These are phyloP conservation scores for Corynascus novoguineensis DNA, from an alignment of 495 filamentous ascomycete species.

Conservation along the genomic window DNA sequence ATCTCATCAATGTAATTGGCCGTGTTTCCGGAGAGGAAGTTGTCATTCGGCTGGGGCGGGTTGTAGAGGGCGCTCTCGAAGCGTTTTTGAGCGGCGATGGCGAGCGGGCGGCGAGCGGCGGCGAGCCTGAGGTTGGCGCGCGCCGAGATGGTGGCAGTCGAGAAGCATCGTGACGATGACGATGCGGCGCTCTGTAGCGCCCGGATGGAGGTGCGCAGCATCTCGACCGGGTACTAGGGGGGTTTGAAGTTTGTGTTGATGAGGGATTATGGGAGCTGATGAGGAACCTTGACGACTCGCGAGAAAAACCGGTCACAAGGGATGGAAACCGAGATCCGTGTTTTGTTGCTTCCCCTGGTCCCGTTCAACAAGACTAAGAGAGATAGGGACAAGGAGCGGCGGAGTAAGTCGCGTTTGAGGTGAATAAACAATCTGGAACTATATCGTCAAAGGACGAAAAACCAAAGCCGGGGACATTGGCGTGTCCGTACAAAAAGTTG, in stretches of 20 bases:
- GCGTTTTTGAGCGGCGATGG: constrained; percentile 44
- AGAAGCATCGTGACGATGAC: constrained; percentile 33
- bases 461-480: constrained; percentile 21
- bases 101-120: constrained; percentile 46
- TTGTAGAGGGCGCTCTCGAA: constrained; percentile 41
- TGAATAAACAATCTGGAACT: not conserved
- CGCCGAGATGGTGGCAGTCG: constrained; percentile 39
- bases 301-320: constrained; percentile 13
- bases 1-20: constrained; percentile 99
- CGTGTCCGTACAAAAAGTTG: not conserved
- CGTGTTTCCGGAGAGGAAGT: constrained; percentile 87
- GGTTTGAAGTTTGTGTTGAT: not conserved
- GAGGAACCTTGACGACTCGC: not conserved
- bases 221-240: constrained; percentile 38
- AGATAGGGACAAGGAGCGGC: constrained; percentile 35
- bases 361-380: constrained; percentile 9
- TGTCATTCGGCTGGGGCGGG: constrained; percentile 76
- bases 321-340: constrained; percentile 13
- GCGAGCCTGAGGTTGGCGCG: constrained; percentile 28
- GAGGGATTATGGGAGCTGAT: not conserved
- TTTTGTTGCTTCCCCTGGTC: constrained; percentile 8
- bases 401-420: constrained; percentile 46
- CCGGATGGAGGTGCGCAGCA: constrained; percentile 41
- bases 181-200: constrained; percentile 29
- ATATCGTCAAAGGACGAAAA: constrained; percentile 18